A percentile compares a stretch with the other conserved stretches of the same genome.
Evolutionary conservation across 495 filamentous ascomycete species (phyloP).

Genomic region (Tuber microsphaerosporum): DNA sequence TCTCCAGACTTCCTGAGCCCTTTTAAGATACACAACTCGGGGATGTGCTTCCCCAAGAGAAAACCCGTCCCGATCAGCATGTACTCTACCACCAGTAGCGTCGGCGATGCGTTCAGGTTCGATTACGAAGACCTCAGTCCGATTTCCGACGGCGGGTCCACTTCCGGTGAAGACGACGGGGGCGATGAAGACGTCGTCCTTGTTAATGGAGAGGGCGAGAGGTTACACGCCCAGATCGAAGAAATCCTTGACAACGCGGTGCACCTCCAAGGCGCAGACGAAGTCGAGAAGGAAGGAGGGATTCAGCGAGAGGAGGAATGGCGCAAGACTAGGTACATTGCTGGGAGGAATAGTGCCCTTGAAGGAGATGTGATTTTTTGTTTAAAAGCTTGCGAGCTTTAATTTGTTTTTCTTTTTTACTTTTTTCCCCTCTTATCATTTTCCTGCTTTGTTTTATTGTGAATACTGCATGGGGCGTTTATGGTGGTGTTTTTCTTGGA

Average conservation of each 20-base stretch:
- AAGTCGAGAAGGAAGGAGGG: neutral
- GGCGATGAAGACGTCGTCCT: neutral
- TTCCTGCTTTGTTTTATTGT: neutral
- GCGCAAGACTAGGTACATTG: slow-evolving; percentile 25
- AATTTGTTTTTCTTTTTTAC: neutral
- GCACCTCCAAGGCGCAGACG: neutral
- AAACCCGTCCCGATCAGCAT: neutral
- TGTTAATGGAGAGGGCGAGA: neutral
- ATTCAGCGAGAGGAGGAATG: slow-evolving; percentile 12
- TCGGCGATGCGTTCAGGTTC: slow-evolving; percentile 30
- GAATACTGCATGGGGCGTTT: neutral
- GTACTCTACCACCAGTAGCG: slow-evolving; percentile 19
- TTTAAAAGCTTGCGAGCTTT: slow-evolving; percentile 6
- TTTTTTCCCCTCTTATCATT: neutral
- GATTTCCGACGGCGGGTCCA: neutral
- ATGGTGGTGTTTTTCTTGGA: neutral
- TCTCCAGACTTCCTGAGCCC: neutral
- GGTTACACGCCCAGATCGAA: slow-evolving; percentile 14
- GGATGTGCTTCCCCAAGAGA: neutral
- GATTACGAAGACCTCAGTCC: neutral
- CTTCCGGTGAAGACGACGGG: neutral
- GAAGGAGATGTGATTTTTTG: slow-evolving; percentile 33
- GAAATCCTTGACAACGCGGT: slow-evolving; percentile 13
- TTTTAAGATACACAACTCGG: neutral
- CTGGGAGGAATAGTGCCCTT: slow-evolving; percentile 29